Evolutionary conservation across 371 early-diverging fungal genomes (phyloP), one percentile per base, ranked within the genome.

Genomic region (Mucor racemosus): DNA sequence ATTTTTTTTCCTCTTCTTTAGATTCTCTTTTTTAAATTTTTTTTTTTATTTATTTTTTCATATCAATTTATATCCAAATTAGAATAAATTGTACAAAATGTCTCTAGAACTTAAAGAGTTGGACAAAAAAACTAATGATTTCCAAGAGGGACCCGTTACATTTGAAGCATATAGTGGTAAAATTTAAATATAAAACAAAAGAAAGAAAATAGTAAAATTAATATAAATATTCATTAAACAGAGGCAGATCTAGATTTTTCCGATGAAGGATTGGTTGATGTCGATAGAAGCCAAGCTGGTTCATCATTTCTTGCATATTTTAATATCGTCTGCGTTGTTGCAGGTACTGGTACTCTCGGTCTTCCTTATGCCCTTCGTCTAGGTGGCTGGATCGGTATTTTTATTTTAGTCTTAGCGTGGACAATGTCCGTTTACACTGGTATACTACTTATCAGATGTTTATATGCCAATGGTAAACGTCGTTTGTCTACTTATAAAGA

Each of bases 301-400:
- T 72, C 76, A 19, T 57, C 73, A 26, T 82, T 80, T 60, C 72
- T 77, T 10, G 84, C 89, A 13, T 89, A 87, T 62, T 81, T 86
- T 38, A 91, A 90, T 69, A 78, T 91, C 8, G 90, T 91, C 79
- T 90, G 93, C 76, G 90, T 93, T 6, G 86, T 92, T 10, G 92
- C 92, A 4, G 95, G 95, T 42, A 89, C 91, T 10, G 95, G 95
- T 33, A 87, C 92, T 26, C 84, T 94, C 15, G 93, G 93, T 64
- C 77, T 95, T 9, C 93, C 94, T 11, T 90, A 85, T 60, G 90
- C 93, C 7, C 77, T 94, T 38, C 82, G 81, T 81, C 86, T 59
- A 83, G 91, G 91, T 53, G 95, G 95, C 8, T 95, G 95, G 95
- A 71, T 90, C n/a, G 92, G 91, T 42, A 63, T 93, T 3, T 35